A percentile compares a stretch with the other conserved stretches of the same genome.
These are phyloP conservation scores for Neofusicoccum kwambonambiense DNA, from an alignment of 2,329 filamentous ascomycete species.

Conservation along the genomic window DNA sequence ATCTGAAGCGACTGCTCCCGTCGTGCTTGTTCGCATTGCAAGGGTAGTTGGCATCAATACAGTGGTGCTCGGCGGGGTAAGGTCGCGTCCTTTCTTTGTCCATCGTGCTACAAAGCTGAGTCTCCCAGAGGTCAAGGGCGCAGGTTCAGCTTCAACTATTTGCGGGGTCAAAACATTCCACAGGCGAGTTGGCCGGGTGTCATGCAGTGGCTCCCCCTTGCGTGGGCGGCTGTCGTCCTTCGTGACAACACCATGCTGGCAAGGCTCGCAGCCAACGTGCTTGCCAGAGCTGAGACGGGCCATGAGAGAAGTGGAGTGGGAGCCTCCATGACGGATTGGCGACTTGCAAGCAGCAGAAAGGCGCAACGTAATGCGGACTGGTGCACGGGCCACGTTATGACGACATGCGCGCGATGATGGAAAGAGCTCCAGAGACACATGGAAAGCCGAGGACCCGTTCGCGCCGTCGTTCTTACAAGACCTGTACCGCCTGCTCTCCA, in stretches of 20 bases:
- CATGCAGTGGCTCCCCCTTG: background rate
- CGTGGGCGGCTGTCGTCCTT: background rate
- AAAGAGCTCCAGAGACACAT: background rate
- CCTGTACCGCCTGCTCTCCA: background rate
- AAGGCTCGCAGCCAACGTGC: no score
- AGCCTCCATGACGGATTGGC: background rate
- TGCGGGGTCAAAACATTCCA: background rate
- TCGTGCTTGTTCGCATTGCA: background rate
- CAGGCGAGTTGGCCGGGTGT: background rate
- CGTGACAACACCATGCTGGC: background rate
- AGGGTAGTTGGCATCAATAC: no score
- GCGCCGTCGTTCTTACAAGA: background rate
- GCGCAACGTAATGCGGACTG: conserved; percentile 5
- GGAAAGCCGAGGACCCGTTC: conserved; percentile 1
- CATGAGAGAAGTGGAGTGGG: background rate
- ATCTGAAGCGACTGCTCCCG: background rate
- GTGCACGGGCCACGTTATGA: conserved; percentile 4
- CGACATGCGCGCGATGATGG: conserved; percentile 13
- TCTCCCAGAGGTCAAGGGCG: no score
- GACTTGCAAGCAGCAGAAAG: background rate
- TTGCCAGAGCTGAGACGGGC: background rate
- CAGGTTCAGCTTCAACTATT: no score
- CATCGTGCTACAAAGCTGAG: no score
- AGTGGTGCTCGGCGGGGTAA: no score
- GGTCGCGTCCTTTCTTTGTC: no score